Conservation (phyloP, 805 yeast genomes). For the Myxozyma neotropica region DNA sequence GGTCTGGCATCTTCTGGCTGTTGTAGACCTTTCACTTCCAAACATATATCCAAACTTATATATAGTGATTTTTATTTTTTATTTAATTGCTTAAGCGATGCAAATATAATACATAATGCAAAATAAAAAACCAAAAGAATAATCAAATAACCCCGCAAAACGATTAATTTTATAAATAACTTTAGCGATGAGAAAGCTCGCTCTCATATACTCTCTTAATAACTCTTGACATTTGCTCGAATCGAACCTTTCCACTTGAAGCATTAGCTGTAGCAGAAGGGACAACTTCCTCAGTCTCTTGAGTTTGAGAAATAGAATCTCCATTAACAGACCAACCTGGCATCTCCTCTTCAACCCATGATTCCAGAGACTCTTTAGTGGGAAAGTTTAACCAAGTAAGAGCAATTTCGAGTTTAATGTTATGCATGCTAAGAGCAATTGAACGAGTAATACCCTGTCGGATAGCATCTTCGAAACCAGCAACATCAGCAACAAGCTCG, state of each 20-base stretch:
- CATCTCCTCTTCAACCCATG: slow-evolving; percentile 36
- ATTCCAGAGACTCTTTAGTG: slow-evolving; percentile 35
- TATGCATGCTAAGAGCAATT: slow-evolving; percentile 38
- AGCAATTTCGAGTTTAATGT: slow-evolving; percentile 38
- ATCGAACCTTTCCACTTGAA: slow-evolving; percentile 32
- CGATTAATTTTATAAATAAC: neutral
- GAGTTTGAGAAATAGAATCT: slow-evolving; percentile 36
- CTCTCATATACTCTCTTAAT: slow-evolving; percentile 42
- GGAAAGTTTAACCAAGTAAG: slow-evolving; percentile 40
- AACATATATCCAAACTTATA: too few relatives aligned
- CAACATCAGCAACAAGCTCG: slow-evolving; percentile 42
- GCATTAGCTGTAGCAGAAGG: slow-evolving; percentile 36
- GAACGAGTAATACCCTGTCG: slow-evolving; percentile 41
- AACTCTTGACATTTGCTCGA: slow-evolving; percentile 41
- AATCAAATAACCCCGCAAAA: neutral
- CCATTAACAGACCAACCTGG: slow-evolving; percentile 40
- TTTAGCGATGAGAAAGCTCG: slow-evolving; percentile 17
- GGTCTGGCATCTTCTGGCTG: too few relatives aligned
- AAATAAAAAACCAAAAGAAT: neutral
- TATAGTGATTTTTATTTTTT: neutral
- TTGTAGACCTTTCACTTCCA: too few relatives aligned
- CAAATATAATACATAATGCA: neutral
- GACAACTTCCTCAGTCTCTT: slow-evolving; percentile 38
- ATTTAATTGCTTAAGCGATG: neutral
- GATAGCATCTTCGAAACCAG: slow-evolving; percentile 42